Evolutionary conservation across 177 flowering plant species (phyloP).

Genomic region (Vitis hybrid): DNA sequence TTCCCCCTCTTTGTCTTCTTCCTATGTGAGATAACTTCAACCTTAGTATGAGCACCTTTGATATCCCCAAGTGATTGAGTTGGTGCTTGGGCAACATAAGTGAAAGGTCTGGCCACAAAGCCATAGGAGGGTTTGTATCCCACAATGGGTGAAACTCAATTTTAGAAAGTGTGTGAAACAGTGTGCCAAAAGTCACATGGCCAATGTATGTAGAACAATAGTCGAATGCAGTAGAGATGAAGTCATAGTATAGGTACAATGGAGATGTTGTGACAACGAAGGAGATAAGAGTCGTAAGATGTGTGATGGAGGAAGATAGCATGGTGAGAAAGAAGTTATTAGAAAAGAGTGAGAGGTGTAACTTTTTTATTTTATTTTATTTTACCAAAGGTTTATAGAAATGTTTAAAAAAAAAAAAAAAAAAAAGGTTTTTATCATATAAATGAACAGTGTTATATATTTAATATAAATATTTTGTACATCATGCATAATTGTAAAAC

Average conservation of each 20-base stretch:
- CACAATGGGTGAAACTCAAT: conserved; percentile 21
- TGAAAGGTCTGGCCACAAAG: conserved; percentile 23
- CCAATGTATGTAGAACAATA: conserved; percentile 21
- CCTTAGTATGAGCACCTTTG: too few relatives aligned
- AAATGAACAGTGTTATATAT: too few relatives aligned
- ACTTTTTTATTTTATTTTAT: too few relatives aligned
- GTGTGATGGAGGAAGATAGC: conserved; percentile 7
- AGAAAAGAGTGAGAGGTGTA: conserved; percentile 6
- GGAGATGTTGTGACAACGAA: conserved; percentile 8
- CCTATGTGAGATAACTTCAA: too few relatives aligned
- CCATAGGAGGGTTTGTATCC: conserved; percentile 32
- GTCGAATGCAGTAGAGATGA: conserved; percentile 23
- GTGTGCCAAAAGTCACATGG: conserved; percentile 6
- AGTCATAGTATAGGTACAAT: conserved; percentile 5
- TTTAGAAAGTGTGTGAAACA: conserved; percentile 13
- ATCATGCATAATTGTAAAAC: too few relatives aligned
- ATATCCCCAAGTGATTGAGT: too few relatives aligned
- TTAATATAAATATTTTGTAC: too few relatives aligned
- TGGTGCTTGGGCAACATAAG: conserved; percentile 26
- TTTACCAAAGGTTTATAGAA: too few relatives aligned
- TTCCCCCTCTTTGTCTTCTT: too few relatives aligned
- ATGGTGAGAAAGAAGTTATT: conserved; percentile 18
- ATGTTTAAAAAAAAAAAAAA: too few relatives aligned
- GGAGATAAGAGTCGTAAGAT: conserved; percentile 4
- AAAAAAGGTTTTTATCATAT: too few relatives aligned